Percentiles rank a stretch among this genome's conserved stretches.
These are phyloP conservation scores for Chloris gayana DNA, from an alignment of 176 grass and related monocot genomes.

Conservation along the genomic window DNA sequence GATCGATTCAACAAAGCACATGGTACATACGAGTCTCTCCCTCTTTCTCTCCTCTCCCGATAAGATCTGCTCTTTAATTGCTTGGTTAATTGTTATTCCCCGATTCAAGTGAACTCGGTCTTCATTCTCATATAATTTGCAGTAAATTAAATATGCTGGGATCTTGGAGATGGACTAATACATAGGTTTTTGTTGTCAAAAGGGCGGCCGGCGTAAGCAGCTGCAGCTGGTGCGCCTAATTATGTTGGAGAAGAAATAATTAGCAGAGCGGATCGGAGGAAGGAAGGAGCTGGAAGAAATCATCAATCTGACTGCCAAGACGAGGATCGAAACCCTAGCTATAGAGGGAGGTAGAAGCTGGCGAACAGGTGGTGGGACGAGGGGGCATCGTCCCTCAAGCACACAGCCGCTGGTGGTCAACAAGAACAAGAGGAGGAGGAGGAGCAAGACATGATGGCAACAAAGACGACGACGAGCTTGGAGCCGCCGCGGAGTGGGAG, in stretches of 20 bases:
- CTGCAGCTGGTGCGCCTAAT: too few species aligned
- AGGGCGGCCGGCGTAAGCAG: not conserved
- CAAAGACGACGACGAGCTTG: not conserved
- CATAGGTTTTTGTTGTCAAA: not conserved
- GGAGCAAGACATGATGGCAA: conserved; percentile 17
- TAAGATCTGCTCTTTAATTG: not conserved
- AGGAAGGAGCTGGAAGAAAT: not conserved
- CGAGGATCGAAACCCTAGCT: too few species aligned
- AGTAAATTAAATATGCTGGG: too few species aligned
- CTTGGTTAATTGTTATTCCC: not conserved
- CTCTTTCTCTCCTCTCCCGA: not conserved
- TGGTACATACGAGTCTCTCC: conserved; percentile 17
- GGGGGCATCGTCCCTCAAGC: conserved; percentile 48
- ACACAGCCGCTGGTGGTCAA: too few species aligned
- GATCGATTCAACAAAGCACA: conserved; percentile 18
- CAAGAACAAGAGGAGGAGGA: not conserved
- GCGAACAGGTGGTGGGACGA: conserved; percentile 80
- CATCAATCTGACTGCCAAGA: too few species aligned
- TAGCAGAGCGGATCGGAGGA: not conserved
- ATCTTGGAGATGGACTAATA: not conserved
- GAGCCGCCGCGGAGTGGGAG: conserved; percentile 45
- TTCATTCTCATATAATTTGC: too few species aligned
- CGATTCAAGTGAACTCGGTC: not conserved
- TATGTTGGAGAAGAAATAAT: not conserved
- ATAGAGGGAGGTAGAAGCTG: conserved; percentile 37